Evolutionary conservation across 345 rosid species (phyloP), one percentile per base, ranked within the genome.

Genomic region (Arabidopsis suecica): DNA sequence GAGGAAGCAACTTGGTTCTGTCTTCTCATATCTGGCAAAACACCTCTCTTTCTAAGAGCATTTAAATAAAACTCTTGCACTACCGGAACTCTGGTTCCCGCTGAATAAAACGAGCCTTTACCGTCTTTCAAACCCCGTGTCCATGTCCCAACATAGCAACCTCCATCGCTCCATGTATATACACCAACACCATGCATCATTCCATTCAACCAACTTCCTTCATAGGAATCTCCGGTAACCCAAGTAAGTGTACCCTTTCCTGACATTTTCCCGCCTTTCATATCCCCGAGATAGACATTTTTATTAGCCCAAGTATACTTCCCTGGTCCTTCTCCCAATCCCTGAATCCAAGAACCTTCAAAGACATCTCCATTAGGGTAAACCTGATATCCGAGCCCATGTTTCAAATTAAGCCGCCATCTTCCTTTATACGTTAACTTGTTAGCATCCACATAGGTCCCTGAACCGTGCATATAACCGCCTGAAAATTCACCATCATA

Each of bases 101-200:
- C 85, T n/a, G 97, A 89, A 79, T 95, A 92, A 81, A 88, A 92
- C 20, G 97, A 84, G 50, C 99, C 97, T 78, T 95, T 90, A 25
- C 99, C 99, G 69, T 95, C 99, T 86, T 95, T 95, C 75, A 90
- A 82, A 74, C 97, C 97, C 10, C 86, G 78, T 45, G 97, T 88
- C 99, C 99, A 95, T 50, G 96, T 95, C 65, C 99, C 97, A 25
- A 90, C 91, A 72, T 88, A 95, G 82, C 84, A 86, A 72, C 99
- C 92, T 2, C 97, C 88, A 72, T 89, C 96, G 1, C 76, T 86
- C 99, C 99, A 95, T 25, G 91, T 92, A 78, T 90, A 90, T 13
- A 95, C 92, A 66, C 97, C 97, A 80, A 95, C 77, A 71, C 97
- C 99, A 80, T 92, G 96, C 93, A 95, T 95, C 96, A 89, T 86